These are phyloP conservation scores for Saturnispora dispora DNA, from an alignment of 805 yeast genomes.

Conservation along the genomic window DNA sequence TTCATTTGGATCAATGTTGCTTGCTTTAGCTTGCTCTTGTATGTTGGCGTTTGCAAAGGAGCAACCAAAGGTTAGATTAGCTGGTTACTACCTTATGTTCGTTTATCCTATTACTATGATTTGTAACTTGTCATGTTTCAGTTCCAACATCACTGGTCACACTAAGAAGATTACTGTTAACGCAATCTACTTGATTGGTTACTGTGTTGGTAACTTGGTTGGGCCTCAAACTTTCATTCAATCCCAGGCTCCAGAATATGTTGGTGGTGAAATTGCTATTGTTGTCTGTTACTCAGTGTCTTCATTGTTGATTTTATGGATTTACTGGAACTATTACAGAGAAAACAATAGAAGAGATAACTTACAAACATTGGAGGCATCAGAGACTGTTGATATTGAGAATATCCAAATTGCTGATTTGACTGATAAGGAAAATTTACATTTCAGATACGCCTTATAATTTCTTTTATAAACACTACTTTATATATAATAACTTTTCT, in stretches of 20 bases:
- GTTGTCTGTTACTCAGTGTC: slow-evolving; percentile 25
- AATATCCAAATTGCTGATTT: slow-evolving; percentile 18
- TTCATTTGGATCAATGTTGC: slow-evolving; percentile 14
- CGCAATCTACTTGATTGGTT: slow-evolving; percentile 52
- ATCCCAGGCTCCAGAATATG: slow-evolving; percentile 49
- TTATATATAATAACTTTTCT: not conserved
- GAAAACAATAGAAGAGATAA: slow-evolving; percentile 14
- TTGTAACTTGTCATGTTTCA: slow-evolving; percentile 27
- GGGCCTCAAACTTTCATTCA: slow-evolving; percentile 66
- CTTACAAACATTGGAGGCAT: slow-evolving; percentile 7
- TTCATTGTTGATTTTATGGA: slow-evolving; percentile 16
- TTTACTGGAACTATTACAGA: slow-evolving; percentile 14
- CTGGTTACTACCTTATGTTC: slow-evolving; percentile 24
- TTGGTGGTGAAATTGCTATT: slow-evolving; percentile 40
- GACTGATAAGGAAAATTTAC: slow-evolving; percentile 16
- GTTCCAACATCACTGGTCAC: slow-evolving; percentile 57
- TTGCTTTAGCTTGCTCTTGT: slow-evolving; percentile 11
- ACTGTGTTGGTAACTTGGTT: slow-evolving; percentile 57
- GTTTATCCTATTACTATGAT: slow-evolving; percentile 22
- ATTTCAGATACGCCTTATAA: slow-evolving; percentile 1
- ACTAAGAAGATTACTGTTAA: slow-evolving; percentile 61
- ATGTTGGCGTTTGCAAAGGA: slow-evolving; percentile 18
- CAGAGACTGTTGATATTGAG: slow-evolving; percentile 9
- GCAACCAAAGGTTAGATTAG: slow-evolving; percentile 16
- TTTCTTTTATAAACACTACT: not conserved